phyloP scores from a whole-genome alignment of 306 rosid species.

The Begonia fuchsioides region DNA sequence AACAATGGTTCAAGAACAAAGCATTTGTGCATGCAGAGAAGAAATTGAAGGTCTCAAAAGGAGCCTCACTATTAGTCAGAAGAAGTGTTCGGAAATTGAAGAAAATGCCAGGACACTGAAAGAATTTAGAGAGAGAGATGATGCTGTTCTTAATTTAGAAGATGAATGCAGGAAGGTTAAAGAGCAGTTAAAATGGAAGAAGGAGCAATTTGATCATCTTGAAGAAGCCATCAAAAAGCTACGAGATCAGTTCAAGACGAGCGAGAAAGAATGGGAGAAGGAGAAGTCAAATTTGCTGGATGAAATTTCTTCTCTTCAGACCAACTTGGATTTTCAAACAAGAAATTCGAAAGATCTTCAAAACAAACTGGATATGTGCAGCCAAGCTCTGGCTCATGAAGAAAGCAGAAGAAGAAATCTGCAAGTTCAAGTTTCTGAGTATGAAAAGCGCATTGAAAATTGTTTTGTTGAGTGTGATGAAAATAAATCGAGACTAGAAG shows the following conservation, averaged over 20 bases:
- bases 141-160: constrained; percentile 23
- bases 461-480: constrained; percentile 25
- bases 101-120: constrained; percentile 20
- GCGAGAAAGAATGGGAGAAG: constrained; percentile 50
- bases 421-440: constrained; percentile 51
- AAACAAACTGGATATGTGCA: constrained; percentile 30
- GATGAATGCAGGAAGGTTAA: constrained; percentile 36
- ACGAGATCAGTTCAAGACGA: constrained; percentile 24
- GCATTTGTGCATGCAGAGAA: constrained; percentile 19
- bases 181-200: constrained; percentile 77
- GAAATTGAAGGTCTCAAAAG: constrained; percentile 46
- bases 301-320: constrained; percentile 46
- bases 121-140: constrained; percentile 40
- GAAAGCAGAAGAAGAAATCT: constrained; percentile 53
- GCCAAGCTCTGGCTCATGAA: constrained; percentile 60
- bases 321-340: constrained; percentile 45
- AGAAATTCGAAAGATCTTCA: constrained; percentile 43
- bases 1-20: constrained; percentile 34
- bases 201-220: constrained; percentile 60
- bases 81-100: constrained; percentile 28
- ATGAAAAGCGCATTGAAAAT: constrained; percentile 20
- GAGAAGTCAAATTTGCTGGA: constrained; percentile 48
- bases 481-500: constrained; percentile 27
- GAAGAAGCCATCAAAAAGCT: constrained; percentile 56
- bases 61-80: constrained; percentile 28